Conservation (phyloP, 768 basidiomycete genomes). For the Lyophyllum atratum region DNA sequence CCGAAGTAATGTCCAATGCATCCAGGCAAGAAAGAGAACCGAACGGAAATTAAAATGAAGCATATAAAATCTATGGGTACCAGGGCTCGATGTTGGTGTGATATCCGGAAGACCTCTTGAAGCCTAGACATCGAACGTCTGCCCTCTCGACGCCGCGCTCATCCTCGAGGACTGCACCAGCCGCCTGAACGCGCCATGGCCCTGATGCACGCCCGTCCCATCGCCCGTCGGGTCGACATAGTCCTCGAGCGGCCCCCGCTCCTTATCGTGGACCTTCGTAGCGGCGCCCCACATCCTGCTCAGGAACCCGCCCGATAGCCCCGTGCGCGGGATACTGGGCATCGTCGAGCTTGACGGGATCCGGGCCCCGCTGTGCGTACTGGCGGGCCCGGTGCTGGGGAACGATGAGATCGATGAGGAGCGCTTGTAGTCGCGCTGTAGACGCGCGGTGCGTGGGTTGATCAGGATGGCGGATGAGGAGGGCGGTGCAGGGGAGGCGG, state of each 20-base stretch:
- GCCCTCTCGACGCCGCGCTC: slow-evolving; percentile 11
- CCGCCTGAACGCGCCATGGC: slow-evolving; percentile 29
- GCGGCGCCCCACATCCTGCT: slow-evolving; percentile 78
- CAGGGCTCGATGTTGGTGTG: neutral
- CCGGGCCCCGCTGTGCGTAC: slow-evolving; percentile 2
- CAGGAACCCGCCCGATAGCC: slow-evolving; percentile 52
- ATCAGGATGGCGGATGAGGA: slow-evolving; percentile 13
- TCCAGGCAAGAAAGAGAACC: neutral
- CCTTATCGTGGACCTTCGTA: slow-evolving; percentile 29
- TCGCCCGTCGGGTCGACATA: slow-evolving; percentile 14
- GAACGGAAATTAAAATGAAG: slow-evolving; percentile 5
- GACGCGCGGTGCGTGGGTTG: slow-evolving; percentile 9
- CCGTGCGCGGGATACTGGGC: slow-evolving; percentile 33
- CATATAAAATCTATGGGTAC: slow-evolving; percentile 5
- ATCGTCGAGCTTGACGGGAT: slow-evolving; percentile 40
- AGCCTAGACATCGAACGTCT: slow-evolving; percentile 13
- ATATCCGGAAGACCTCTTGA: neutral
- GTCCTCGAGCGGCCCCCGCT: slow-evolving; percentile 13
- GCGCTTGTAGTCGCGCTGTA: slow-evolving; percentile 23
- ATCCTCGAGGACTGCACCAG: slow-evolving; percentile 32
- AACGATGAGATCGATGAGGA: slow-evolving; percentile 23
- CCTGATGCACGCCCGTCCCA: slow-evolving; percentile 17
- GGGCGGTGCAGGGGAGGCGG: slow-evolving; percentile 29
- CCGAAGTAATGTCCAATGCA: slow-evolving; percentile 13
- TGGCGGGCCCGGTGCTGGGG: neutral